Conservation (phyloP, 2,329 filamentous ascomycete genomes). For the Cercospora sp. region DNA sequence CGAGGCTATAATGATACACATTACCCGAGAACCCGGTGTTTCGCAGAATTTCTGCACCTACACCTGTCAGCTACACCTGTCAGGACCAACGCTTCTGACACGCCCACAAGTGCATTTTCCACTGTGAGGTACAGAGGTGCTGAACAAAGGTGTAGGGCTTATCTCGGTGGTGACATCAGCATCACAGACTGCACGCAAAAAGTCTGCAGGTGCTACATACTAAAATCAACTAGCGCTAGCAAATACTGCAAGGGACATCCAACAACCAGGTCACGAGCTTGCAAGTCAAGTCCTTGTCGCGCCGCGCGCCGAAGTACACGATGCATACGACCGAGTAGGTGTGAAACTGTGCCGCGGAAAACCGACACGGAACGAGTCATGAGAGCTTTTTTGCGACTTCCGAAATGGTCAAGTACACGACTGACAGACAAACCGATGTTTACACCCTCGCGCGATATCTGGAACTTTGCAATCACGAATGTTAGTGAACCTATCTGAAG, state of each 20-base stretch:
- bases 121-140: not conserved
- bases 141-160: not conserved
- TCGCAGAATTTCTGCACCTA: not conserved
- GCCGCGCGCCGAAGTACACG: not conserved
- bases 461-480: not conserved
- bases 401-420: not conserved
- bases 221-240: not conserved
- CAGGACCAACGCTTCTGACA: not conserved
- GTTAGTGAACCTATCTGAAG: not conserved
- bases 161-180: not conserved
- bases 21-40: not conserved
- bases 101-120: not conserved
- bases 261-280: not conserved
- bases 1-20: not conserved
- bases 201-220: not conserved
- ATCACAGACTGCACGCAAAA: not conserved
- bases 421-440: not conserved
- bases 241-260: not conserved
- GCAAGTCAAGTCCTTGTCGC: not conserved
- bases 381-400: not conserved
- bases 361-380: not conserved
- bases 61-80: not conserved
- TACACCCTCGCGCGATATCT: not conserved
- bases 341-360: not conserved
- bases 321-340: not conserved